Base-by-base conservation (phyloP, 345 rosid genomes). In the Salix exigua region DNA sequence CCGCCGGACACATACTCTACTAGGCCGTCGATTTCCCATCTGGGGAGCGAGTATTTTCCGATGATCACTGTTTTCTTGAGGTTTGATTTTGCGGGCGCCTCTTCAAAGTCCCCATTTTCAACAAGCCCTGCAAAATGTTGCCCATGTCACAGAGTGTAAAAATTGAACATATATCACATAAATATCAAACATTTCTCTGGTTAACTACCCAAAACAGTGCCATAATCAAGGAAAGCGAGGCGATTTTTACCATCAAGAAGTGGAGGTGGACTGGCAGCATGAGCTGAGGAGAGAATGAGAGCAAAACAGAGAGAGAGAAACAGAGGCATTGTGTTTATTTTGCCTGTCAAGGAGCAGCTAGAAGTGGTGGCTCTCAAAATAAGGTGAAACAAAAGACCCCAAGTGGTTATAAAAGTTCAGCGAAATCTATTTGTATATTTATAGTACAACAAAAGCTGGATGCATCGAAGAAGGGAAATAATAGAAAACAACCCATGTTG, bases 11-110 rank as follows among this genome's bases (percentile, higher is more conserved):
- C 85, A 73, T 80, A 85, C 86, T 94, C 94, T 7, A 92, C 96
- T 33, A 88, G 75, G 70, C 97, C 97, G 1, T 75, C 51, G 79
- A 88, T 89, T 82, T 88, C 88, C 98, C 98, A 92, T 6, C 80
- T 85, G 10, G 98, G 97, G 30, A 94, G 96, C 12, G 98, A 92
- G 86, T 90, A 50, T 77, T 85, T 92, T 40, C 98, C 97, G 5
- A 87, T 58, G 58, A 92, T 87, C 68, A 91, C 88, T 51, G 90
- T 88, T 42, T 94, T 90, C 65, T 85, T 89, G 51, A 94, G 91
- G 76, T 85, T 83, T 46, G 88, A 46, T 69, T 88, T 86, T 50
- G 78, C 79, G 23, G 98, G 98, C 42, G 82, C 73, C 77, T 77
- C 71, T 63, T 91, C 94, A 53, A 94, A 94, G 86, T 90, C 61